Evolutionary conservation across 169 alveolate genomes (phyloP).

Genomic region (Eimeria mitis): DNA sequence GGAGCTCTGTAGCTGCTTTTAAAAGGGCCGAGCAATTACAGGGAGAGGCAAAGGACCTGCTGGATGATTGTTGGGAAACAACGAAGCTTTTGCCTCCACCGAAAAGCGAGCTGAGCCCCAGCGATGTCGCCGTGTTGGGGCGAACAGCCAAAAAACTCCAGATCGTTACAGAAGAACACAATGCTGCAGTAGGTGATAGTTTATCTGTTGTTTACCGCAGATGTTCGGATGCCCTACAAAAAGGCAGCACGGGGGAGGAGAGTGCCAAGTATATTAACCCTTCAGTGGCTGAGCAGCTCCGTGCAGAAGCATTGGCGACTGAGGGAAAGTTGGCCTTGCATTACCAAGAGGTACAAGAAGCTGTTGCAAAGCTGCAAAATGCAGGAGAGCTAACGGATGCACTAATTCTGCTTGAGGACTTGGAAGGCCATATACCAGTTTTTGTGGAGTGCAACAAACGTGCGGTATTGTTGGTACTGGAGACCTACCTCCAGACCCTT

Average conservation of each 20-base stretch:
- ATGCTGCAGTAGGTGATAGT: neutral
- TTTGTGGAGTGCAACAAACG: constrained; percentile 22
- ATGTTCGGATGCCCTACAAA: neutral
- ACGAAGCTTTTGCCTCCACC: neutral
- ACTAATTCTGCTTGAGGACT: neutral
- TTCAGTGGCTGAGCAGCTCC: constrained; percentile 15
- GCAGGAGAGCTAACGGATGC: neutral
- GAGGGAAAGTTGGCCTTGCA: neutral
- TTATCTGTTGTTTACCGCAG: neutral
- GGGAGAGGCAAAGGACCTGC: constrained; percentile 4
- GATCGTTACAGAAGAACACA: neutral
- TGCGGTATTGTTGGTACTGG: constrained; percentile 29
- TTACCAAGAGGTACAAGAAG: neutral
- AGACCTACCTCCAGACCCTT: neutral
- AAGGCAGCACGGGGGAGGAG: neutral
- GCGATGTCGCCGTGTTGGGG: neutral
- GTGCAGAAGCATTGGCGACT: neutral
- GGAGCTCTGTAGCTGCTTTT: neutral
- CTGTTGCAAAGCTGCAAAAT: neutral
- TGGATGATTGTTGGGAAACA: constrained; percentile 39
- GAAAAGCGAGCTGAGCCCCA: neutral
- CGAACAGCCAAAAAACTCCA: neutral
- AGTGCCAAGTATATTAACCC: neutral
- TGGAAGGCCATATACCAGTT: neutral
- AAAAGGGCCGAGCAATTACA: neutral